Base-by-base conservation (phyloP, 257 asterid species). In the Leonotis leonurus region DNA sequence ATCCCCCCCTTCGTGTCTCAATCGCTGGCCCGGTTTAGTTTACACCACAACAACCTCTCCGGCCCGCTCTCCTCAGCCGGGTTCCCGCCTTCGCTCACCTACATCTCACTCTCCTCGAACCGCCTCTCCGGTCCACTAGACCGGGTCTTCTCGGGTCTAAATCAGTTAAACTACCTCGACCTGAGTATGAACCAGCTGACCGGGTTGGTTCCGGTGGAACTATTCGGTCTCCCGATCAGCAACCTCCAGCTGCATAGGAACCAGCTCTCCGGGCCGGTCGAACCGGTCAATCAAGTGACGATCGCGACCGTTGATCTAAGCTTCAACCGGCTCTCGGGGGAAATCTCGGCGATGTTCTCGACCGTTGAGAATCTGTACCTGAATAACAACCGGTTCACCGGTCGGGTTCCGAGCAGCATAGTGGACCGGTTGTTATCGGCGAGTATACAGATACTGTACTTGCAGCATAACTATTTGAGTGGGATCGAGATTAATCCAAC, bases 321-420 rank as follows among this genome's bases (percentile, higher is more conserved):
- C 69, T 89, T 62, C 70, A 92, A 92, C 85, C 82, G 90, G 68
- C 60, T 92, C 1, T 86, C 77, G 11, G 99, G 96, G 1, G 75
- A 71, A 27, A 73, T 92, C 20, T 89, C 99, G 0, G 88, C 96
- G 0, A 35, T 81, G 73, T 79, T 92, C 56, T 74, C 97, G 3
- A 79, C 88, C 57, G 99, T 87, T 3, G 82, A 83, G 78, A 87
- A 76, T 63, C 41, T 93, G n/a, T 93, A 89, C 26, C 73, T 93
- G 36, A 93, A 93, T 40, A 89, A 93, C 8, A 93, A 93, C 83
- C 95, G 89, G 93, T 89, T 93, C 86, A 75, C 78, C 48, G 99
- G 96, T 26, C 82, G 81, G 41, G 96, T 93, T 0, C 97, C 99
- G 49, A 77, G 62, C 11, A 71, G 56, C 8, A 58, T 93, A 8